Evolutionary conservation across 805 yeast genomes (phyloP), one percentile per base, ranked within the genome.

Genomic region (Komagataella pseudopastoris): DNA sequence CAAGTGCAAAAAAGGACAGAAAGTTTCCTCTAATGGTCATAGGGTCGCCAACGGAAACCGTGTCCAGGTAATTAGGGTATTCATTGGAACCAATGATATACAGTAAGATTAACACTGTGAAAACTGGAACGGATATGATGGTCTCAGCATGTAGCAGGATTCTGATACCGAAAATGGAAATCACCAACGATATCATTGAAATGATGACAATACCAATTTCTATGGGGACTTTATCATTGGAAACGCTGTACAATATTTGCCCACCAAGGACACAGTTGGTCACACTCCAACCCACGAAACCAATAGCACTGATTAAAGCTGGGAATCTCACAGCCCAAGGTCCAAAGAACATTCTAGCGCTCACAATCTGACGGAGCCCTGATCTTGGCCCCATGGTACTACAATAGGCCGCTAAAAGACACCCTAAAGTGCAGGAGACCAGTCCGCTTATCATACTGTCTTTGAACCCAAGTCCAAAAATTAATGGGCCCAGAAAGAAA

Each of bases 181-280:
- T 83, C 2, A 78, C 55, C 51, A 88, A 72, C 17, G 88, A 78
- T 8, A 81, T 63, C 2, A 78, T 65, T 10, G 85, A 78, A 52
- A 88, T 83, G 49, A 88, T 81, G 23, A 84, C 64, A 52, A 88
- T 83, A 4, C 96, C 96, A 17, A 80, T 81, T 60, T 81, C 79
- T 44, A 87, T 60, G 1, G 95, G 88, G 1, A 88, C 74, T 54
- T 71, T 74, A 14, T 78, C 85, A 57, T 80, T 67, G 45, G 88
- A 80, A 18, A 88, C 70, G 46, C 84, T 75, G 6, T 79, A 72
- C 49, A 88, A 65, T 53, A 88, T 83, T 65, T 88, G 89, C 17
- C 96, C 96, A 44, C 95, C 96, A 52, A 87, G 81, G 49, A 88
- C 93, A 57, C 85, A 78, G 62, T 87, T 88, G n/a, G 88, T 89